Base-by-base conservation (phyloP, 257 asterid genomes). In the Striga asiatica region DNA sequence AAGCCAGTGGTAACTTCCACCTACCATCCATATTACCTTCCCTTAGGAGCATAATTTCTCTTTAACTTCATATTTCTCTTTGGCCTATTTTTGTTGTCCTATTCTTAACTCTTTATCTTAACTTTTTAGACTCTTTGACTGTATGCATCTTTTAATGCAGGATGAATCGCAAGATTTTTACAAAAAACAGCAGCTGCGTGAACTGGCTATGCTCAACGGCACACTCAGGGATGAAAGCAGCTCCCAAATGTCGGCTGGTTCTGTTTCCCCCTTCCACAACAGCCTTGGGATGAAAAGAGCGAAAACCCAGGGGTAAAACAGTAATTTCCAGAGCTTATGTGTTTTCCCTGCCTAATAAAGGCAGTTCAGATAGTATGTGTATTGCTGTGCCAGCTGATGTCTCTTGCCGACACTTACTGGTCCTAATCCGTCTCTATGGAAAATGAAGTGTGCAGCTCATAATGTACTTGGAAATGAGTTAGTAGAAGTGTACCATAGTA, bases 241-340 rank as follows among this genome's bases (percentile, higher is more conserved):
- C 43, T 82, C 99, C 23, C 95, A 82, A 62, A 92, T 92, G 94
- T 79, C 95, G 20, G 88, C 93, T 24, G 93, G 95, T 53, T 85
- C 95, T 1, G 86, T 82, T 19, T 92, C 99, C 45, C 99, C 99
- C 34, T 88, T 92, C 66, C 70, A 89, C 74, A 79, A 71, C 86
- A 88, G 73, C 73, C 93, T 88, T 6, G 97, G 95, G 54, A 88
- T 92, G 98, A 92, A 92, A 80, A 84, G 98, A 72, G 98, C 98
- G 23, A 92, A 92, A 68, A 92, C 97, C 21, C 64, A 88, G 79
- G 97, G 82, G 72, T 91, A 56, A 81, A 49, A 49, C 24, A 18
- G 9, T 45, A 8, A 19, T 58, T 18, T 55, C 49, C 20, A 70
- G 65, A 66, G 62, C 60, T 61, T 39, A 64, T 23, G 10, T 59